These are phyloP conservation scores for Cardamine chenopodiifolia DNA, from an alignment of 345 rosid genomes.

Conservation along the genomic window DNA sequence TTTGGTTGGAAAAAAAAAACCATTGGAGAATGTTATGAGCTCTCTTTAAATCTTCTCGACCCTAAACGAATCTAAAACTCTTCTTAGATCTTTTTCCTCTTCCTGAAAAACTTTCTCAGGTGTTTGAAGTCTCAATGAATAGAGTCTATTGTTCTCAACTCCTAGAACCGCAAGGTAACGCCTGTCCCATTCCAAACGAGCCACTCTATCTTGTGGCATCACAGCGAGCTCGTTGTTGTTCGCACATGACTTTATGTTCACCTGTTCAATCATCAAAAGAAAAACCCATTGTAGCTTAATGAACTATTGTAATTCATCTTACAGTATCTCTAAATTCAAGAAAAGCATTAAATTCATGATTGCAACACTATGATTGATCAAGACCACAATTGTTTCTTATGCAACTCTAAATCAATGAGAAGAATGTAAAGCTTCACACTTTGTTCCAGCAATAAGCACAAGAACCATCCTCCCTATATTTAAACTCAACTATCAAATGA, in stretches of 20 bases:
- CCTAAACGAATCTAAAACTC: constrained; percentile 87
- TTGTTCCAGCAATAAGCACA: background rate
- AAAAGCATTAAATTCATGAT: background rate
- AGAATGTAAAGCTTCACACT: constrained; percentile 18
- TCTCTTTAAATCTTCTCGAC: constrained; percentile 60
- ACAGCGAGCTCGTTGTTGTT: constrained; percentile 90
- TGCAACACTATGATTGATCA: constrained; percentile 1
- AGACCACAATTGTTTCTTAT: constrained; percentile 4
- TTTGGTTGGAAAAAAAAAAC: background rate
- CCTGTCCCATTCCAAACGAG: constrained; percentile 85
- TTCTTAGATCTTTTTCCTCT: constrained; percentile 82
- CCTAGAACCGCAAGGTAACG: constrained; percentile 81
- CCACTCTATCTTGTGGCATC: constrained; percentile 84
- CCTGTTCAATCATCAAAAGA: constrained; percentile 46
- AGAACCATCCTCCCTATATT: background rate
- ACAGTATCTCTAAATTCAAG: background rate
- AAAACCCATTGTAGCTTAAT: background rate
- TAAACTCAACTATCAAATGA: constrained; percentile 1
- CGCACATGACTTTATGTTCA: constrained; percentile 88
- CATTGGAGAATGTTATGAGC: background rate
- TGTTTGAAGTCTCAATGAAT: constrained; percentile 84
- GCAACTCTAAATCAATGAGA: background rate
- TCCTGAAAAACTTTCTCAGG: constrained; percentile 84
- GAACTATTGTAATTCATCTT: background rate
- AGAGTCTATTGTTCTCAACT: constrained; percentile 76